These are phyloP conservation scores for Sanguinoderma infundibulare DNA, from an alignment of 1,284 basidiomycete genomes.

Conservation along the genomic window DNA sequence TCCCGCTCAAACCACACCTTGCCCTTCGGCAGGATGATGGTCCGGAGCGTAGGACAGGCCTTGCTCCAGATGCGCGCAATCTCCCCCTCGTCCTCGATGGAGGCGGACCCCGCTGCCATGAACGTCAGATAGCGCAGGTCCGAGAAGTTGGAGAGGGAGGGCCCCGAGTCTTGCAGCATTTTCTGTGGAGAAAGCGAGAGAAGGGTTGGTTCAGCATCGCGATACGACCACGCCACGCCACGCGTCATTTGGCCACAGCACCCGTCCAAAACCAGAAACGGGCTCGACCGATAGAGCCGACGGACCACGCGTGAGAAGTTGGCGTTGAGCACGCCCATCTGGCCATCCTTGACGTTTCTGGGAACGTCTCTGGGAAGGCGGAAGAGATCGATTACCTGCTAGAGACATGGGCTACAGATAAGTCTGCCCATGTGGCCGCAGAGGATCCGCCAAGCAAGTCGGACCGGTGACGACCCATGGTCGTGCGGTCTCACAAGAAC, in stretches of 20 bases:
- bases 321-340: not conserved
- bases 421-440: slow-evolving; percentile 1
- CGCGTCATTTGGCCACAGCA: not conserved
- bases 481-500: not conserved
- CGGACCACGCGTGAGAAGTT: not conserved
- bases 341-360: not conserved
- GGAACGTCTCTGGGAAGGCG: not conserved
- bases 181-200: slow-evolving; percentile 28
- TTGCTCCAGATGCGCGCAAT: slow-evolving; percentile 42
- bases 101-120: slow-evolving; percentile 38
- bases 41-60: slow-evolving; percentile 46
- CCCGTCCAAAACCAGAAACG: not conserved
- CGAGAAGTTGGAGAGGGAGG: slow-evolving; percentile 36
- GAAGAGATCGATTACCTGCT: not conserved
- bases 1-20: slow-evolving; percentile 43
- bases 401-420: not conserved
- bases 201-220: slow-evolving; percentile 1
- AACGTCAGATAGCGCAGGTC: slow-evolving; percentile 46
- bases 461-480: not conserved
- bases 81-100: slow-evolving; percentile 37
- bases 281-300: not conserved
- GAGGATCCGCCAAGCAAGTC: not conserved
- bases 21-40: slow-evolving; percentile 49
- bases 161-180: slow-evolving; percentile 32
- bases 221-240: not conserved